Evolutionary conservation across 257 asterid species (phyloP).

Genomic region (Schizonepeta tenuifolia): DNA sequence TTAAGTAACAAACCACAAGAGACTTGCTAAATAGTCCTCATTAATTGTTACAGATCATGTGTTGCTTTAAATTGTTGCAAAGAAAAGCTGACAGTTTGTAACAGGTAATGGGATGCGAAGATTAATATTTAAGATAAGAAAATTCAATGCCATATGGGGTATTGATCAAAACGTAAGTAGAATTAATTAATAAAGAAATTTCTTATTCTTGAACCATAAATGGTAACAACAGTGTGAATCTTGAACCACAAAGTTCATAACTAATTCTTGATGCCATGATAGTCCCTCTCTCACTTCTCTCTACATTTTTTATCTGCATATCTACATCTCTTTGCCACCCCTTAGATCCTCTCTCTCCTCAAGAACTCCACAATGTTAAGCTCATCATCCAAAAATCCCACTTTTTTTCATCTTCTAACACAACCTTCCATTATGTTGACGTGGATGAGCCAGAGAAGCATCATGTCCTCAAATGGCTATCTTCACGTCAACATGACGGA

Average conservation of each 20-base stretch:
- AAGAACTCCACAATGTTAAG: constrained; percentile 48
- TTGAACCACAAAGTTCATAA: constrained; percentile 28
- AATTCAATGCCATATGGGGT: constrained; percentile 25
- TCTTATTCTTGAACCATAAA: constrained; percentile 10
- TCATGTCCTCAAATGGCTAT: constrained; percentile 58
- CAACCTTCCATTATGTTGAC: constrained; percentile 65
- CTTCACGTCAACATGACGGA: constrained; percentile 18
- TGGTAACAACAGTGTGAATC: constrained; percentile 28
- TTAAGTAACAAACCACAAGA: constrained; percentile 36
- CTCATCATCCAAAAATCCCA: constrained; percentile 48
- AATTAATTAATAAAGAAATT: background rate
- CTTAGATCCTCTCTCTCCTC: constrained; percentile 66
- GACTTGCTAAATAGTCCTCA: constrained; percentile 29
- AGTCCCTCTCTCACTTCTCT: constrained; percentile 28
- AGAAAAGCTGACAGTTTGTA: constrained; percentile 27
- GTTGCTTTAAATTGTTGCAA: constrained; percentile 21
- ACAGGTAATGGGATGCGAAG: constrained; percentile 25
- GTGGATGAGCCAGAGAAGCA: constrained; percentile 67
- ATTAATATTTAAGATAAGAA: constrained; percentile 1
- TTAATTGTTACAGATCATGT: constrained; percentile 26
- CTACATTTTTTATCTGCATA: constrained; percentile 21
- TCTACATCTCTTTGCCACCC: constrained; percentile 51
- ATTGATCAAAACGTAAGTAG: background rate
- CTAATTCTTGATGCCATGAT: constrained; percentile 42
- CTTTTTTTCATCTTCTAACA: constrained; percentile 39